These are phyloP conservation scores for Citrullus amarus DNA, from an alignment of 306 rosid genomes.

Conservation along the genomic window DNA sequence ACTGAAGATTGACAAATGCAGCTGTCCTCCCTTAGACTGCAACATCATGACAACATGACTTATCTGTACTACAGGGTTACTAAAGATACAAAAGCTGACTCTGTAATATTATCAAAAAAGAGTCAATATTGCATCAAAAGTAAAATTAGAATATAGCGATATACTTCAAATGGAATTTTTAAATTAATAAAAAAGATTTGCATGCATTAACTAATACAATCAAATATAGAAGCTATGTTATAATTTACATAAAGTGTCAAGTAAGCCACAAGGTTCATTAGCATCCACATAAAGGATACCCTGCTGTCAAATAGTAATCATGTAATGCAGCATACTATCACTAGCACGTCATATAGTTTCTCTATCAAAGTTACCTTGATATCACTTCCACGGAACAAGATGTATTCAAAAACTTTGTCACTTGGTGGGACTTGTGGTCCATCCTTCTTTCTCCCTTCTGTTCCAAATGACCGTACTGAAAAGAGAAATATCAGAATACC, in stretches of 20 bases:
- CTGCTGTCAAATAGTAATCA: not conserved
- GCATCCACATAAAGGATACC: not conserved
- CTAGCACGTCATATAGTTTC: not conserved
- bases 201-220: not conserved
- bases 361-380: constrained; percentile 34
- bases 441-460: constrained; percentile 94
- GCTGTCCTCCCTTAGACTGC: not conserved
- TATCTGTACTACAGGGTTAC: not conserved
- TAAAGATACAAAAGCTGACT: not conserved
- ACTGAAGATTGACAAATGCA: not conserved
- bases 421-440: constrained; percentile 80
- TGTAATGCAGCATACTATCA: not conserved
- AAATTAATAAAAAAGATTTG: not conserved
- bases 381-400: constrained; percentile 87
- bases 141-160: not conserved
- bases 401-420: constrained; percentile 79
- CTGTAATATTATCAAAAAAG: not conserved
- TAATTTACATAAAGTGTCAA: not conserved
- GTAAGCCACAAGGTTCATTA: not conserved
- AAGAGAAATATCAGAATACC: constrained; percentile 11
- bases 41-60: not conserved
- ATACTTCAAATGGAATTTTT: not conserved
- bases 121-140: not conserved
- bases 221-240: not conserved
- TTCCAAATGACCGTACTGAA: constrained; percentile 89